phyloP scores from a whole-genome alignment of 495 filamentous ascomycete species.

The Niebla homalea region DNA sequence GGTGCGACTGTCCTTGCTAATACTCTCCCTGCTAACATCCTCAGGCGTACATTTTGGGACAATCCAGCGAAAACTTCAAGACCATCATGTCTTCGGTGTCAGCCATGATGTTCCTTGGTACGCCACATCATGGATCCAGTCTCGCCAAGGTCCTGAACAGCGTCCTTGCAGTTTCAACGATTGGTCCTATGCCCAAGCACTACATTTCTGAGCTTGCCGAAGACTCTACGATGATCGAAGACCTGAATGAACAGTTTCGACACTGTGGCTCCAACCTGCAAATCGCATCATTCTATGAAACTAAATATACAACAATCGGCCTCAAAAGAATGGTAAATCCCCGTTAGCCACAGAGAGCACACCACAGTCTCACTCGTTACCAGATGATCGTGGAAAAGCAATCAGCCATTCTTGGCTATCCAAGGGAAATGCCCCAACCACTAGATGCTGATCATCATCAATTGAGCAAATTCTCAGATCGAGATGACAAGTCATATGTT shows the following conservation, averaged over 20 bases:
- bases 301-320: constrained; percentile 21
- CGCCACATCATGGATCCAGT: constrained; percentile 33
- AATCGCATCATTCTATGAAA: constrained; percentile 37
- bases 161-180: constrained; percentile 16
- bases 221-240: constrained; percentile 23
- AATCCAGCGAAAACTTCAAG: constrained; percentile 22
- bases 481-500: constrained; percentile 29
- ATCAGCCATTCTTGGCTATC: constrained; percentile 32
- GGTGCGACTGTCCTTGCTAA: constrained; percentile 12
- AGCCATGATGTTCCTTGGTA: constrained; percentile 32
- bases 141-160: constrained; percentile 25
- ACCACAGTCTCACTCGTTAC: constrained; percentile 6
- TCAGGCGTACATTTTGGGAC: constrained; percentile 21
- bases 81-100: constrained; percentile 21
- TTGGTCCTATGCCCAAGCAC: constrained; percentile 16
- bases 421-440: constrained; percentile 23
- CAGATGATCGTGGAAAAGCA: constrained; percentile 30
- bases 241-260: constrained; percentile 35
- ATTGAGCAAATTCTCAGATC: constrained; percentile 33
- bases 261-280: constrained; percentile 19
- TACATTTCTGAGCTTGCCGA: constrained; percentile 29
- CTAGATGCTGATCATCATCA: constrained; percentile 33
- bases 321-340: not conserved
- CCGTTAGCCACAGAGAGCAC: not conserved
- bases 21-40: not conserved